Evolutionary conservation across 148 eudicot genomes (phyloP), one percentile per base, ranked within the genome.

Genomic region (Amaranthus cruentus): DNA sequence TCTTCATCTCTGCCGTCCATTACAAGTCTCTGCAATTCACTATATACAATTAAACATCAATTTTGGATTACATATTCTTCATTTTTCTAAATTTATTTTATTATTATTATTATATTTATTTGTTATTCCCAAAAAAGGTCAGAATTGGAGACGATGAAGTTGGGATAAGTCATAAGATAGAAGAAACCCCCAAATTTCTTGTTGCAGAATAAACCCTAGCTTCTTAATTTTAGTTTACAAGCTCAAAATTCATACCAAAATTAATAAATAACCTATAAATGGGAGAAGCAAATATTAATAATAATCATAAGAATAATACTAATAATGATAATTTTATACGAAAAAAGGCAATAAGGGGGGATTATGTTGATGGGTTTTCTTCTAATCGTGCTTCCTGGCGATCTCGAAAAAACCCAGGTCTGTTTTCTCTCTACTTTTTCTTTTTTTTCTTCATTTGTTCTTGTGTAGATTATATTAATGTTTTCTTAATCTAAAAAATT

Each of bases 331-430:
- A 65, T 55, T 66, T 77, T 10, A 73, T 58, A 52, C 75, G 47
- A 52, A 79, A 69, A 61, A 73, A 69, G 46, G 4, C 21, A 58
- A 48, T 63, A 11, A 82, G 50, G 12, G 64, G 62, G 8, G 50
- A 48, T 53, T 47, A 12, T 53, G 6, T 88, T 18, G 78, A 84
- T 74, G 89, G 88, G 47, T 84, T 88, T 60, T 77, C 88, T 75
- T 75, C 90, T 3, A 69, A 84, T 55, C 83, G 85, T 50, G 80
- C 79, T 42, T 85, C 88, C 59, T 91, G 96, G 96, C 85, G 87
- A 68, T 88, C 96, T 62, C 87, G 92, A 47, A 82, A 76, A 76
- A 73, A 91, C 75, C 80, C 87, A 71, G 89, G 91, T 83, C 7
- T 14, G 15, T 44, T 52, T 47, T 73, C 42, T 55, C 51, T 12